phyloP scores from a whole-genome alignment of 352 stramenopile species.

The Thalassiosira exigua region DNA sequence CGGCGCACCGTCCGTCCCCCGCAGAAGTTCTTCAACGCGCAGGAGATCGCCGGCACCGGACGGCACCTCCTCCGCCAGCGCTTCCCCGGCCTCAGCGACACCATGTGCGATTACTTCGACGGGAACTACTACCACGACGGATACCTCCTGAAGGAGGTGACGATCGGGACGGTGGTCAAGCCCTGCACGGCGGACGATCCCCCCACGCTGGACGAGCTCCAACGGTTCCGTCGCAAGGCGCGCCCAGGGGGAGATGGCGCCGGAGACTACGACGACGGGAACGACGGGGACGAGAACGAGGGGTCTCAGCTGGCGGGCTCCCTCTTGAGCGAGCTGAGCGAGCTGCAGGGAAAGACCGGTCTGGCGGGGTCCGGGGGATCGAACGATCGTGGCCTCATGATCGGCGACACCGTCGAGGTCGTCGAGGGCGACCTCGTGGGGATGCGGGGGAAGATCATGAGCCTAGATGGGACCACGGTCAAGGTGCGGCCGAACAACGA shows the following conservation, averaged over 20 bases:
- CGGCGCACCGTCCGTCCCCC: slow-evolving; percentile 75
- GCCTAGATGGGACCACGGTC: slow-evolving; percentile 81
- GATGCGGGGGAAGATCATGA: slow-evolving; percentile 85
- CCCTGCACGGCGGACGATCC: slow-evolving; percentile 79
- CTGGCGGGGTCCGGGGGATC: slow-evolving; percentile 24
- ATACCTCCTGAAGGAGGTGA: slow-evolving; percentile 86
- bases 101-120: slow-evolving; percentile 84
- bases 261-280: slow-evolving; percentile 59
- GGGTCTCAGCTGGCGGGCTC: slow-evolving; percentile 81
- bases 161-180: slow-evolving; percentile 84
- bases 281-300: slow-evolving; percentile 77
- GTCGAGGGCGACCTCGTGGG: slow-evolving; percentile 86
- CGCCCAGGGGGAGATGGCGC: slow-evolving; percentile 55
- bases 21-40: slow-evolving; percentile 85
- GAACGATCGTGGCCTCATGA: slow-evolving; percentile 72
- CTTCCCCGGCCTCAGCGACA: slow-evolving; percentile 74
- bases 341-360: slow-evolving; percentile 79
- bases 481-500: slow-evolving; percentile 83
- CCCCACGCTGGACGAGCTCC: slow-evolving; percentile 85
- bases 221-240: slow-evolving; percentile 75
- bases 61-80: slow-evolving; percentile 63
- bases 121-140: slow-evolving; percentile 85
- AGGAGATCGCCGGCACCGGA: slow-evolving; percentile 78
- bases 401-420: slow-evolving; percentile 86
- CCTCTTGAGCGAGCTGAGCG: slow-evolving; percentile 81